Conservation (phyloP, 176 grass and related monocot genomes). For the Aechmea fasciata region DNA sequence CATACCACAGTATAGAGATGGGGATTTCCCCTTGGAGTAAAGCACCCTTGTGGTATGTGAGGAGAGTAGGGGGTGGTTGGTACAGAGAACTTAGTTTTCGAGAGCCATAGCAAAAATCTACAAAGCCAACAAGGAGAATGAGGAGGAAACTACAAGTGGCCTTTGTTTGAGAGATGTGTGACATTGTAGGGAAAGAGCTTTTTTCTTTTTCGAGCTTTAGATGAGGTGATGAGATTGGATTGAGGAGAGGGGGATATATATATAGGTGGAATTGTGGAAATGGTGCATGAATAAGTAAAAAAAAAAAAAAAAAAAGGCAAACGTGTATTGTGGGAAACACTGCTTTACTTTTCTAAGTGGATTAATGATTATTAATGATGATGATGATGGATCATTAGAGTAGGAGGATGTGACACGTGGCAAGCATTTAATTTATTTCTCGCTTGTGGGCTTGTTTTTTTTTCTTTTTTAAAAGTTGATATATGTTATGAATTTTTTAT, state of each 20-base stretch:
- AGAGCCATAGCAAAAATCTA: background rate
- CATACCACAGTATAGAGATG: conserved; percentile 54
- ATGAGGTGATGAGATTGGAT: background rate
- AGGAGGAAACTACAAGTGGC: background rate
- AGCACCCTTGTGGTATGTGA: conserved; percentile 55
- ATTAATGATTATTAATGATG: too few relatives aligned
- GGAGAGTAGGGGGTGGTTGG: background rate
- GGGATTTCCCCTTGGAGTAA: conserved; percentile 41
- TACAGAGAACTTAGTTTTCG: conserved; percentile 3
- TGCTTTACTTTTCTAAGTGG: too few relatives aligned
- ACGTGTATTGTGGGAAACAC: background rate
- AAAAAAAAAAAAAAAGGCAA: background rate
- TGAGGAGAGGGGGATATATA: background rate
- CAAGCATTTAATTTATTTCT: too few relatives aligned
- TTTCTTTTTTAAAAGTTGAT: too few relatives aligned
- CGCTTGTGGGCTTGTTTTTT: too few relatives aligned
- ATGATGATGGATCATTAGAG: too few relatives aligned
- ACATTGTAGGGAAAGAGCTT: background rate
- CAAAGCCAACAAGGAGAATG: background rate
- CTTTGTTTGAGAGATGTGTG: too few relatives aligned
- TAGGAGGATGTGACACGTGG: too few relatives aligned
- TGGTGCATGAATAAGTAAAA: background rate
- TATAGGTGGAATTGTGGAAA: background rate
- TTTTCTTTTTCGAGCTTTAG: background rate
- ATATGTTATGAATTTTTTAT: too few relatives aligned